phyloP scores from a whole-genome alignment of 2,329 filamentous ascomycete species.

The Monilinia aucupariae region DNA sequence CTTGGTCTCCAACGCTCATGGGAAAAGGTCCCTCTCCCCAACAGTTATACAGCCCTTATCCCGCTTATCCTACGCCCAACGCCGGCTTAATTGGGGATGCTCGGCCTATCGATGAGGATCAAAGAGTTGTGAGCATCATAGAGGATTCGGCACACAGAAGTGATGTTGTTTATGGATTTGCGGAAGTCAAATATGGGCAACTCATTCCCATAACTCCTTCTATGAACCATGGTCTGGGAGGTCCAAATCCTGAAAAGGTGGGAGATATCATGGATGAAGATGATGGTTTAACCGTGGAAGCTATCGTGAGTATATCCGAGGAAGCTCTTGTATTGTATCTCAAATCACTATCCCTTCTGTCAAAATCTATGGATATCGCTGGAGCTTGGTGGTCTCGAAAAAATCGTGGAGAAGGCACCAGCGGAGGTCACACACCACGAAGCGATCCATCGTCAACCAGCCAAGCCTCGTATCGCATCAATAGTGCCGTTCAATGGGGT shows the following conservation, averaged over 20 bases:
- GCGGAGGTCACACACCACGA: constrained; percentile 38
- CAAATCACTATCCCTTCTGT: constrained; percentile 83
- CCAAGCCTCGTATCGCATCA: constrained; percentile 61
- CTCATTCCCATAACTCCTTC: constrained; percentile 85
- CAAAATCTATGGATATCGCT: constrained; percentile 93
- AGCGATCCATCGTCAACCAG: constrained; percentile 40
- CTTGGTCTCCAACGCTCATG: constrained; percentile 56
- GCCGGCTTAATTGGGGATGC: constrained; percentile 63
- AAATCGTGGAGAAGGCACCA: constrained; percentile 57
- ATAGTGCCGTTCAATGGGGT: constrained; percentile 93
- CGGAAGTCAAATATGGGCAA: constrained; percentile 97
- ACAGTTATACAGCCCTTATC: constrained; percentile 73
- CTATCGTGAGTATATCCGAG: constrained; percentile 80
- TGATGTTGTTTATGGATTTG: constrained; percentile 95
- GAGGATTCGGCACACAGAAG: constrained; percentile 90
- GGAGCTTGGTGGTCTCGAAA: constrained; percentile 85
- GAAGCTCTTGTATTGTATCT: constrained; percentile 95
- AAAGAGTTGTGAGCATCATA: constrained; percentile 69
- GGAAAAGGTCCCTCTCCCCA: constrained; percentile 66
- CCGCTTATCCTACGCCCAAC: constrained; percentile 68
- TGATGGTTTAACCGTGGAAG: constrained; percentile 77
- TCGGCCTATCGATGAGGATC: constrained; percentile 72
- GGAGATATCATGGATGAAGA: constrained; percentile 56
- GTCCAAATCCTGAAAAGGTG: constrained; percentile 50
- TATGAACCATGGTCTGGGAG: constrained; percentile 63